Base-by-base conservation (phyloP, 176 grass and related monocot genomes). In the Carex scoparia region DNA sequence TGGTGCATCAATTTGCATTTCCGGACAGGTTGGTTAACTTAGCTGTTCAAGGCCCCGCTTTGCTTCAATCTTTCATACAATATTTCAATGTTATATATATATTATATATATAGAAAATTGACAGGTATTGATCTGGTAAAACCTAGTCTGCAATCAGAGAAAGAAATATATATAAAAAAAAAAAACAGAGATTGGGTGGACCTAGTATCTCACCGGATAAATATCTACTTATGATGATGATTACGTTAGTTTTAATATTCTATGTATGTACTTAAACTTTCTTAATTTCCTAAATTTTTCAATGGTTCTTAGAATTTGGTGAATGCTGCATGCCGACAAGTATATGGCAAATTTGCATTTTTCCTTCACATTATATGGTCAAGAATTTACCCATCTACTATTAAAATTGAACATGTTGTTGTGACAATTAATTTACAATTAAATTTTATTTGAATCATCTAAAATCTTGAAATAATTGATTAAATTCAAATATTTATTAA, bases 1-100 rank as follows among this genome's bases (percentile, higher is more conserved):
- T 79, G 74, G 74, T 79, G 51, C 74, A 48, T 76, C 73, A 77
- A 77, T 77, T 77, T 32, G n/a, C 73, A 30, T 56, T 3, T 51
- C 23, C 51, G 5, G 49, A 78, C 74, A 78, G 74, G 74, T 57
- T 78, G 74, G 27, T 78, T 19, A 56, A 33, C 23, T 57, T 78
- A 78, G 74, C 74, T 78, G 74, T 78, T 78, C 49, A 78, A 57
- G 51, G 72, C 27, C 72, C 72, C 72, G 15, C 33, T 16, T 69
- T 8, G 31, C 12, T 68, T 15, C 65, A 37, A 33, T 38, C 32
- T 68, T 16, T 35, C 31, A 14, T 11, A 33, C 1, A 37, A 68
- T 67, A 67, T 67, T 67, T 30, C 33, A 67, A 13, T 32, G 23
- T 63, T n/a, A 28, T 42, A 9, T 16, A n/a, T 70, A 16, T 70